Conservation (phyloP, 495 filamentous ascomycete genomes). For the Penicillium mononematosum region DNA sequence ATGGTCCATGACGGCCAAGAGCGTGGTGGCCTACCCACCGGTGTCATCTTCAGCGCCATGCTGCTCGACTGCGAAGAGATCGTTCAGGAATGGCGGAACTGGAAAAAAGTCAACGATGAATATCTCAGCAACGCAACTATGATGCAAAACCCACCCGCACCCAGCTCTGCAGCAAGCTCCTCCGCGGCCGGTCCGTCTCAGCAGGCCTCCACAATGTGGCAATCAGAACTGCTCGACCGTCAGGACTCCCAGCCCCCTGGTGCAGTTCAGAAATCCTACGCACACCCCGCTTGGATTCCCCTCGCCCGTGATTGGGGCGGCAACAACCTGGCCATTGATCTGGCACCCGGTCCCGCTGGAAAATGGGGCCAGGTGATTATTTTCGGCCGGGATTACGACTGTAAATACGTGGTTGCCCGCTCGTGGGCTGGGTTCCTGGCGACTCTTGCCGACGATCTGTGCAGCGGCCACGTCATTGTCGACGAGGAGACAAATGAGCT, state of each 20-base stretch:
- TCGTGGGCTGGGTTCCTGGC: conserved; percentile 91
- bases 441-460: conserved; percentile 83
- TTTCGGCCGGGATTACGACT: conserved; percentile 96
- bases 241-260: conserved; percentile 87
- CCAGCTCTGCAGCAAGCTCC: conserved; percentile 67
- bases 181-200: conserved; percentile 55
- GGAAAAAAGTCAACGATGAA: conserved; percentile 88
- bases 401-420: conserved; percentile 91
- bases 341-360: conserved; percentile 86
- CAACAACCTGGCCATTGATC: conserved; percentile 91
- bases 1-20: conserved; percentile 94
- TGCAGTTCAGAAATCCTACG: conserved; percentile 88
- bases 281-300: conserved; percentile 94
- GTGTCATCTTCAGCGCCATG: conserved; percentile 92
- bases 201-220: conserved; percentile 65
- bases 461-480: conserved; percentile 79
- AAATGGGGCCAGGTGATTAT: conserved; percentile 97
- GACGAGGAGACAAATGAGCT: conserved; percentile 91
- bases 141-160: conserved; percentile 48
- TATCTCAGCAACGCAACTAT: conserved; percentile 62
- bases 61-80: conserved; percentile 98
- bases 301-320: conserved; percentile 97
- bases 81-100: conserved; percentile 95
- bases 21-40: conserved; percentile 84
- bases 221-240: conserved; percentile 76